These are phyloP conservation scores for Sugiyamaella lignohabitans DNA, from an alignment of 805 yeast species.

Conservation along the genomic window DNA sequence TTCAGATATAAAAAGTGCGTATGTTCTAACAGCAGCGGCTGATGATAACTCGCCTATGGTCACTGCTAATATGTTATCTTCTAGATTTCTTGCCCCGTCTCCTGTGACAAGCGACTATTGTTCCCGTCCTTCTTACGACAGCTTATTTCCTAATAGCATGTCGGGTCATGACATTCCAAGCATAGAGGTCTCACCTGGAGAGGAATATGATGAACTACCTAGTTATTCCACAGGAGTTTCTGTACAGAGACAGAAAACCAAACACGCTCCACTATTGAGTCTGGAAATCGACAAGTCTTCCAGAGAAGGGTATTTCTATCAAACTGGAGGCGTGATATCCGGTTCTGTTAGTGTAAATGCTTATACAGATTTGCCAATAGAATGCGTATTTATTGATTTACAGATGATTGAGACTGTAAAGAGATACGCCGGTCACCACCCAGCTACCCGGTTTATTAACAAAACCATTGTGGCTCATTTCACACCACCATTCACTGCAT, in stretches of 20 bases:
- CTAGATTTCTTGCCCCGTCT: too few species aligned
- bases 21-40: too few species aligned
- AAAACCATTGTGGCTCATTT: neutral
- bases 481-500: conserved; percentile 1
- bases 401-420: conserved; percentile 7
- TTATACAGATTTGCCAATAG: conserved; percentile 1
- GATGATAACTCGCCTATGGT: too few species aligned
- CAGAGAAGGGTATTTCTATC: neutral
- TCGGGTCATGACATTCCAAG: too few species aligned
- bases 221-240: conserved; percentile 5
- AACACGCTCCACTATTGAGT: neutral
- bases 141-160: too few species aligned
- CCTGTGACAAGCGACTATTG: too few species aligned
- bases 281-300: conserved; percentile 1
- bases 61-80: too few species aligned
- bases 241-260: neutral
- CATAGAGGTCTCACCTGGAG: too few species aligned
- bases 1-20: too few species aligned
- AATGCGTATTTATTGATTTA: conserved; percentile 7
- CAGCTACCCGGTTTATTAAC: conserved; percentile 3
- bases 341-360: conserved; percentile 9
- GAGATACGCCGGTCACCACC: conserved; percentile 10
- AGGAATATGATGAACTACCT: conserved; percentile 2
- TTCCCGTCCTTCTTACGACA: too few species aligned
- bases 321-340: conserved; percentile 9